Conservation (phyloP, 2,329 filamentous ascomycete genomes). For the Xylaria polymorpha region DNA sequence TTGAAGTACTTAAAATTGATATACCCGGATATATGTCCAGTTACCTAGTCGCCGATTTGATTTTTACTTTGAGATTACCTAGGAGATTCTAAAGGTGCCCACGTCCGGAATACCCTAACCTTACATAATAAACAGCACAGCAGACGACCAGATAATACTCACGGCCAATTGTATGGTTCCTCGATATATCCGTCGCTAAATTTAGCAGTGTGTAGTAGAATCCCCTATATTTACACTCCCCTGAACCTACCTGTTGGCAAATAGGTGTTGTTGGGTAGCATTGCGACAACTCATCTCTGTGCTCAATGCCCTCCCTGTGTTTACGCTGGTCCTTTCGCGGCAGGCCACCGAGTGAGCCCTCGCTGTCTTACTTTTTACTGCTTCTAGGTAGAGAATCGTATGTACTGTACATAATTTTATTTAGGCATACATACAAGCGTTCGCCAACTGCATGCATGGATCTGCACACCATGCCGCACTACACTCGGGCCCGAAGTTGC, state of each 20-base stretch:
- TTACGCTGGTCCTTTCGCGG: too few species aligned
- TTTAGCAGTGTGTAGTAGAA: not conserved
- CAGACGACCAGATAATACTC: not conserved
- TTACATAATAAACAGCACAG: not conserved
- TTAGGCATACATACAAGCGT: too few species aligned
- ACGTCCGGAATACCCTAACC: not conserved
- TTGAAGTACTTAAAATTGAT: not conserved
- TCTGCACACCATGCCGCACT: too few species aligned
- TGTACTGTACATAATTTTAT: too few species aligned
- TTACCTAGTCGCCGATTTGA: not conserved
- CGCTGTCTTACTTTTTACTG: too few species aligned
- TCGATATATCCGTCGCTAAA: not conserved
- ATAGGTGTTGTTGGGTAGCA: too few species aligned
- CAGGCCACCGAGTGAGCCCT: too few species aligned
- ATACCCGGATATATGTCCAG: not conserved
- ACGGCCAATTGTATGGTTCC: not conserved
- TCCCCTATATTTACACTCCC: not conserved
- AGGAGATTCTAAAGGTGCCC: not conserved
- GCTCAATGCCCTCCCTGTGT: too few species aligned
- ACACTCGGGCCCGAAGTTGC: too few species aligned
- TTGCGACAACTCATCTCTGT: too few species aligned
- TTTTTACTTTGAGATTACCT: not conserved
- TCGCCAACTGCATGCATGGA: too few species aligned
- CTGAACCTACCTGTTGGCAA: not conserved
- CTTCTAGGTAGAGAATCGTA: too few species aligned